phyloP scores from a whole-genome alignment of 768 basidiomycete genomes.

The Serendipita sp. region DNA sequence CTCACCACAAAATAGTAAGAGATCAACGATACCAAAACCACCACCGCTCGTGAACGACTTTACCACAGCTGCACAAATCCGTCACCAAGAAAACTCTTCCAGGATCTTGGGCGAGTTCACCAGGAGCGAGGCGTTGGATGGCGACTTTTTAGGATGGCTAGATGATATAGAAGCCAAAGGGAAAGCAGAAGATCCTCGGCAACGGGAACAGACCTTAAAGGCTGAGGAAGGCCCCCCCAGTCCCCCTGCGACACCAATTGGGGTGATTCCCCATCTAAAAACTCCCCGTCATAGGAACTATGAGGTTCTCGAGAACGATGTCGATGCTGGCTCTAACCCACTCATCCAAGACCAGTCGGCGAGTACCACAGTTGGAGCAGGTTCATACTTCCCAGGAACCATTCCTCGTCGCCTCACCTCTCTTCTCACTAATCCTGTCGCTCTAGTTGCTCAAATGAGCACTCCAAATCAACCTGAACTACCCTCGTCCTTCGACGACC shows the following conservation, averaged over 20 bases:
- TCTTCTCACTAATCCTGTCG: background rate
- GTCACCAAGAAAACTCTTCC: background rate
- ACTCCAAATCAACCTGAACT: background rate
- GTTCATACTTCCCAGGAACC: background rate
- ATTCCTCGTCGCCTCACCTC: background rate
- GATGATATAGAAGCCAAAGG: background rate
- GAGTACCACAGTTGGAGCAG: background rate
- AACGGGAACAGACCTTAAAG: background rate
- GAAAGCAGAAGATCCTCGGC: too few relatives aligned
- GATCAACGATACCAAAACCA: background rate
- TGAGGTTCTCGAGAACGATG: background rate
- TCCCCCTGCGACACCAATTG: background rate
- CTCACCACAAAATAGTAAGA: background rate
- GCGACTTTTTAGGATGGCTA: slow-evolving; percentile 4
- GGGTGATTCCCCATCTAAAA: background rate
- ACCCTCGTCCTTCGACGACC: background rate
- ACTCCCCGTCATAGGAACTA: background rate
- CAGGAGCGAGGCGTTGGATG: background rate
- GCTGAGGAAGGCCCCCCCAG: background rate
- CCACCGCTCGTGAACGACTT: background rate
- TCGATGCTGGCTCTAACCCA: background rate
- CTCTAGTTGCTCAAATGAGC: background rate
- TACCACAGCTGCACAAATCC: background rate
- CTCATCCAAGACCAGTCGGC: background rate
- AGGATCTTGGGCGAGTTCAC: slow-evolving; percentile 1